These are phyloP conservation scores for Aspergillus tamarii DNA, from an alignment of 2,329 filamentous ascomycete genomes.

Conservation along the genomic window DNA sequence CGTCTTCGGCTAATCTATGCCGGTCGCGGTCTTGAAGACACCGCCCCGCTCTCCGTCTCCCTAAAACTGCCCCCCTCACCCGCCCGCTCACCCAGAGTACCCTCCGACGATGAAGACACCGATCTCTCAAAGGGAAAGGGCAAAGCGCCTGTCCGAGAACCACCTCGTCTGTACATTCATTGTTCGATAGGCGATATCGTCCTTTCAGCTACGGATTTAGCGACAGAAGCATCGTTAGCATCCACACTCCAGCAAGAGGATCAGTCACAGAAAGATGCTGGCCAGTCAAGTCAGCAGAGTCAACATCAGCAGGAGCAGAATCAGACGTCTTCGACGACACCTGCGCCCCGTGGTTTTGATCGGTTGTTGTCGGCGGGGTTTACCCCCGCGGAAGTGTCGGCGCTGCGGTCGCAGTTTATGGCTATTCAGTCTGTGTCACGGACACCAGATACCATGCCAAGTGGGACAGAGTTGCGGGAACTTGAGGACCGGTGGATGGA, in stretches of 20 bases:
- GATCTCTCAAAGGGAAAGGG: conserved; percentile 56
- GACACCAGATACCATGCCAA: conserved; percentile 87
- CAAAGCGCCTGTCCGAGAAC: conserved; percentile 62
- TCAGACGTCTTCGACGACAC: conserved; percentile 49
- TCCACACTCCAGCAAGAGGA: conserved; percentile 30
- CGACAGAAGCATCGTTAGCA: conserved; percentile 60
- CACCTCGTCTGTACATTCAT: conserved; percentile 78
- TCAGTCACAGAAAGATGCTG: background rate
- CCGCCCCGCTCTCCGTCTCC: conserved; percentile 67
- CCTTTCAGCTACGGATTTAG: conserved; percentile 70
- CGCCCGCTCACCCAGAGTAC: conserved; percentile 41
- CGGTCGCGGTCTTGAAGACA: conserved; percentile 81
- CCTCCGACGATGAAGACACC: conserved; percentile 24
- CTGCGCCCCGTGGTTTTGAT: conserved; percentile 80
- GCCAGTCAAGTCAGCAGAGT: conserved; percentile 10
- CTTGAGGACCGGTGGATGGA: conserved; percentile 95
- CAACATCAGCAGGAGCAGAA: conserved; percentile 20
- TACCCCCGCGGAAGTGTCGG: conserved; percentile 77
- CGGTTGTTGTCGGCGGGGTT: conserved; percentile 81
- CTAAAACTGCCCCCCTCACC: conserved; percentile 66
- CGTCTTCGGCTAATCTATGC: conserved; percentile 88
- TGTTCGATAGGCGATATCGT: conserved; percentile 83
- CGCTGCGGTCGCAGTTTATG: conserved; percentile 84
- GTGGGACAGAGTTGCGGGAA: conserved; percentile 70
- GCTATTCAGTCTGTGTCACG: conserved; percentile 80